Base-by-base conservation (phyloP, 1,284 basidiomycete genomes). In the Porogramme epimiltina region DNA sequence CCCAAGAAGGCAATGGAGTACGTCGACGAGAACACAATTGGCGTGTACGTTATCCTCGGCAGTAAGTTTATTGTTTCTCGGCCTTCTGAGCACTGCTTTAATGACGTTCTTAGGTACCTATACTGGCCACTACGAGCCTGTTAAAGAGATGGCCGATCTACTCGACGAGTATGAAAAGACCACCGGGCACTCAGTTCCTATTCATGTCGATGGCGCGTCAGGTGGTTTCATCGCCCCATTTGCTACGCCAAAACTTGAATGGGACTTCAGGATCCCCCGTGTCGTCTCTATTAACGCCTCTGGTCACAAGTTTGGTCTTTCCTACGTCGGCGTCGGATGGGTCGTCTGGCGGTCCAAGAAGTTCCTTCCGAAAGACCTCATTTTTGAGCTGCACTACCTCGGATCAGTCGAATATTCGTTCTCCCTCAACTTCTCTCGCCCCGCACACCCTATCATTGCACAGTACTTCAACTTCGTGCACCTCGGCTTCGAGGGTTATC, bases 371-470 rank as follows among this genome's bases (percentile, higher is more conserved):
- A 91, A 93, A 67, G 91, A 94, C 56, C 82, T 95, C 56, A 89
- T 97, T 59, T 98, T 98, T 66, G 95, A 98, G 71, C 81, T 98
- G 19, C 93, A 95, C 69, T 94, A 92, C 61, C 71, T 79, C 43
- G 77, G 76, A 15, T 74, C 71, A 0, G 76, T 80, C 50, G 81
- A 85, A 62, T 83, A 83, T 64, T 78, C 87, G 0, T 98, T 95
- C 77, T 95, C 93, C 22, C 81, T 98, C 65, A 98, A 98, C 77
- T 98, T 98, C 70, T 93, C 91, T 39, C 85, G 95, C 9, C 93
- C 93, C 0, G 92, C 92, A 22, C 84, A 91, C 37, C 92, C 95
- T 10, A 90, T 98, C 65, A 87, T 98, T 45, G 91, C 85, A 1
- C 93, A 96, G 70, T 93, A 95, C 74, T 98, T 93, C 80, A 96